Evolutionary conservation across 495 filamentous ascomycete genomes (phyloP), one percentile per base, ranked within the genome.

Genomic region (Penicillium cinerascens): DNA sequence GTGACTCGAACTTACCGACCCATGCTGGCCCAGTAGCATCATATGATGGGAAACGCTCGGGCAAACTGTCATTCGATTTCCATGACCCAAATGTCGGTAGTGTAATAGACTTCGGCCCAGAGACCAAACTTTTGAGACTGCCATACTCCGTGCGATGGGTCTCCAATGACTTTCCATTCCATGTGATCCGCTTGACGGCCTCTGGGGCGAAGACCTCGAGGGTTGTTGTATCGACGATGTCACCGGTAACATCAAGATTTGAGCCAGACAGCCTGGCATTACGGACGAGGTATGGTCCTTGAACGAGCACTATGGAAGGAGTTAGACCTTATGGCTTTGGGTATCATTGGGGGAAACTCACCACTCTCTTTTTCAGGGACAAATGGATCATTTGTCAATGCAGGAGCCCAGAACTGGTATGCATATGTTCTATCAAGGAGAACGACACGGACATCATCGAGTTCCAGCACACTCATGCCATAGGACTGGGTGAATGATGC

Each of bases 41-140:
- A 56, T 89, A 91, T 22, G 54, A 56, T 6, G 69, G 46, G 22
- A 74, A 60, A 11, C 87, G 74, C 63, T 91, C 88, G 0, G 87
- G 87, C 2, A 91, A 78, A 45, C 80, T 79, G 70, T 92, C 81
- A 37, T 84, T 66, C 38, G 77, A 78, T 57, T 81, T 85, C 87
- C 88, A 91, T 0, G 73, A 60, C 17, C 64, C 65, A 9, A 90
- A 70, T 13, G 73, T 44, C 0, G 87, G 85, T 7, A 89, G 39
- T 5, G 51, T 63, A 37, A 87, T 44, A 4, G 70, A 54, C 1
- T 67, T 49, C 0, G 63, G 64, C 55, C 76, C 81, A 16, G 65
- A 56, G 8, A 85, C 55, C 1, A 56, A 76, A 4, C 74, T 75
- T 8, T 77, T 68, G 47, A 80, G 70, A 55, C 78, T 75, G 47